Evolutionary conservation across 108 stramenopile genomes (phyloP).

Genomic region (Cyclotella baltica): DNA sequence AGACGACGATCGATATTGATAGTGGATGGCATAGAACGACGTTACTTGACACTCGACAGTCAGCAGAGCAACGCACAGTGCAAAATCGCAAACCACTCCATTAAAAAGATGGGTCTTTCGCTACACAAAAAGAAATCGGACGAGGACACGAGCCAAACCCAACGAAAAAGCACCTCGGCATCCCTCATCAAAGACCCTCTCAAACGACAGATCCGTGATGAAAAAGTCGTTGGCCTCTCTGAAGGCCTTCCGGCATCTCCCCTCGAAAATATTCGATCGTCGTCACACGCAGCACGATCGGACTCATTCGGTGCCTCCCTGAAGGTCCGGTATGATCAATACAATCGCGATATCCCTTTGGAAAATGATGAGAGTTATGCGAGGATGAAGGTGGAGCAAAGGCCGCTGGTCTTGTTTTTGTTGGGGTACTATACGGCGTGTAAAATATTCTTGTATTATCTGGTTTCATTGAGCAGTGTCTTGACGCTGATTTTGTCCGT

Average conservation of each 20-base stretch:
- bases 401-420: slow-evolving; percentile 33
- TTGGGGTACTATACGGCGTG: slow-evolving; percentile 39
- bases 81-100: too few species aligned
- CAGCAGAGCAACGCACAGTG: not conserved
- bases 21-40: too few species aligned
- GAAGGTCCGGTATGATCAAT: slow-evolving; percentile 20
- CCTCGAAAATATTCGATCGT: not conserved
- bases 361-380: slow-evolving; percentile 53
- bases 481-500: slow-evolving; percentile 29
- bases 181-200: slow-evolving; percentile 18
- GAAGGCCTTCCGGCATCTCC: slow-evolving; percentile 15
- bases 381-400: slow-evolving; percentile 32
- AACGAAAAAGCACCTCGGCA: not conserved
- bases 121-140: not conserved
- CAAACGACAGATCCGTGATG: slow-evolving; percentile 19
- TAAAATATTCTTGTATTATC: slow-evolving; percentile 49
- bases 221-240: slow-evolving; percentile 36
- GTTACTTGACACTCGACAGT: not conserved
- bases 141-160: not conserved
- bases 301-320: slow-evolving; percentile 23
- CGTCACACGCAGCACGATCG: not conserved
- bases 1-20: too few species aligned
- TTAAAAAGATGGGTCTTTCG: not conserved
- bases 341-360: slow-evolving; percentile 27
- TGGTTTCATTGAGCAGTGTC: slow-evolving; percentile 46